phyloP scores from a whole-genome alignment of 306 rosid species.

The Dryas drummondii region DNA sequence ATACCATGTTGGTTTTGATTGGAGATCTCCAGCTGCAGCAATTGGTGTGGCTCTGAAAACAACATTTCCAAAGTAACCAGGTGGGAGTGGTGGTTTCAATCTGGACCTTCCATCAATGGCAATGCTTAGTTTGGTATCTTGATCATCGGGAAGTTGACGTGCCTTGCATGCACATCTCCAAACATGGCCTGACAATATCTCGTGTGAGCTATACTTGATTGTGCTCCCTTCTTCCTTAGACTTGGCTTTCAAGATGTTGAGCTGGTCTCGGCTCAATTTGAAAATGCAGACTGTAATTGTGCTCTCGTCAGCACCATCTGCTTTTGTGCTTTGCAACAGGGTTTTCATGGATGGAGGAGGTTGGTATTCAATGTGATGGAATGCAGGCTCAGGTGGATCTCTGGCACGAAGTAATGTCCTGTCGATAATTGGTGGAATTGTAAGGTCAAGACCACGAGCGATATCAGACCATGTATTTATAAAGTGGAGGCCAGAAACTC shows the following conservation, averaged over 20 bases:
- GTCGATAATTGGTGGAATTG: conserved; percentile 63
- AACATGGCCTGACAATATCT: conserved; percentile 64
- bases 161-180: conserved; percentile 59
- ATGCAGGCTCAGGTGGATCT: conserved; percentile 69
- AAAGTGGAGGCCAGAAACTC: conserved; percentile 78
- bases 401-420: conserved; percentile 62
- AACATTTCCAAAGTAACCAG: conserved; percentile 61
- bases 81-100: conserved; percentile 61
- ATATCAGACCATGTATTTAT: conserved; percentile 81
- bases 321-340: conserved; percentile 19
- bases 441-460: conserved; percentile 69
- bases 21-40: conserved; percentile 56
- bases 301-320: too few relatives aligned
- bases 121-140: conserved; percentile 55
- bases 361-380: conserved; percentile 61
- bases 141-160: conserved; percentile 51
- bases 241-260: conserved; percentile 50
- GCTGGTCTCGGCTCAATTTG: conserved; percentile 46
- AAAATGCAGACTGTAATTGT: conserved; percentile 48
- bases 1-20: conserved; percentile 62
- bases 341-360: conserved; percentile 64
- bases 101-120: conserved; percentile 68
- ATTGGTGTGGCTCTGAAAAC: conserved; percentile 56
- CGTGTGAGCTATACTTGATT: conserved; percentile 52
- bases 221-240: conserved; percentile 50